Evolutionary conservation across 1,284 basidiomycete species (phyloP).

Genomic region (Dichomitus squalens): DNA sequence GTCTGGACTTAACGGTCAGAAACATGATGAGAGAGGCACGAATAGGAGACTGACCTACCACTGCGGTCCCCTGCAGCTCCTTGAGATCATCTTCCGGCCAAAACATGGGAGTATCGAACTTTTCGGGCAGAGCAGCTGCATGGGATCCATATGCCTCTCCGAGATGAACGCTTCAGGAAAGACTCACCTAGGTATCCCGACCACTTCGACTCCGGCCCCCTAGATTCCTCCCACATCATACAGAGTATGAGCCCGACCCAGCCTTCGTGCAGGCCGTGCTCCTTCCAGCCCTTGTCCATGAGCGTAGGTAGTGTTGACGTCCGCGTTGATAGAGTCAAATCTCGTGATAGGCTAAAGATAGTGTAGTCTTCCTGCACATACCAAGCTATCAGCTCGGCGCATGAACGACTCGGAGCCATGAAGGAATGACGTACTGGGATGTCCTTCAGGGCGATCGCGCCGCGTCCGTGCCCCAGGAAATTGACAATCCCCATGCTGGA

Average conservation of each 20-base stretch:
- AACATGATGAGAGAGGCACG: constrained; percentile 1
- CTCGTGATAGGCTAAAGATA: constrained; percentile 84
- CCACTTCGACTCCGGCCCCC: constrained; percentile 65
- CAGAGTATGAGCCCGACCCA: constrained; percentile 91
- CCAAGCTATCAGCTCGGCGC: not conserved
- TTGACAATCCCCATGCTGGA: constrained; percentile 42
- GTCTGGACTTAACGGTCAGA: constrained; percentile 44
- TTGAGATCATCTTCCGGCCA: constrained; percentile 78
- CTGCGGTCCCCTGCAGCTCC: constrained; percentile 83
- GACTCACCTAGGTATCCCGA: constrained; percentile 64
- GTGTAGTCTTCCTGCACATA: constrained; percentile 64
- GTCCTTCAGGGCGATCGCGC: constrained; percentile 70
- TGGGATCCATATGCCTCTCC: not conserved
- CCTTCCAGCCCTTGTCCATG: constrained; percentile 69
- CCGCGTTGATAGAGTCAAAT: constrained; percentile 76
- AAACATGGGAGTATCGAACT: constrained; percentile 95
- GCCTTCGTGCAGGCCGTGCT: constrained; percentile 60
- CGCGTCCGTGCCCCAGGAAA: constrained; percentile 66
- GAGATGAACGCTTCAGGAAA: not conserved
- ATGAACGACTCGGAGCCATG: not conserved
- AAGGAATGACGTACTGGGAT: constrained; percentile 57
- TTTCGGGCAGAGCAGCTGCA: constrained; percentile 64
- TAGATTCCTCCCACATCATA: constrained; percentile 92
- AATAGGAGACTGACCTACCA: constrained; percentile 67
- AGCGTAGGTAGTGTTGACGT: constrained; percentile 68